These are phyloP conservation scores for Ramaria sp. DNA, from an alignment of 768 basidiomycete genomes.

Conservation along the genomic window DNA sequence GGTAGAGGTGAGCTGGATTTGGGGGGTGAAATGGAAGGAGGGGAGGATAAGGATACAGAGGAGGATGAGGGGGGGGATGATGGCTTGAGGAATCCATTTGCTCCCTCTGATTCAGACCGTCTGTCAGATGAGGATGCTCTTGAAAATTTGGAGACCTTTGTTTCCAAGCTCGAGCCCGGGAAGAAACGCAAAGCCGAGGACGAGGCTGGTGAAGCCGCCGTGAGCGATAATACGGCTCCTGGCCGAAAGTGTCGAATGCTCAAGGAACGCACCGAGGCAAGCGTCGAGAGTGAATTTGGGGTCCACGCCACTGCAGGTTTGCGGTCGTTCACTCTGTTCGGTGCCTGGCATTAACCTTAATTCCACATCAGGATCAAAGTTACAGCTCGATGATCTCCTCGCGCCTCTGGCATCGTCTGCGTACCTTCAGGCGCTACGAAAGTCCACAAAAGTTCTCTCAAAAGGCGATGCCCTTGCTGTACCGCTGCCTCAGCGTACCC, in stretches of 20 bases:
- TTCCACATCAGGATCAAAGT: constrained; percentile 34
- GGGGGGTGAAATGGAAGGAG: constrained; percentile 18
- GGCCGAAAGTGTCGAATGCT: constrained; percentile 51
- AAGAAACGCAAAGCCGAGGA: constrained; percentile 62
- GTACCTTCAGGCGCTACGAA: constrained; percentile 54
- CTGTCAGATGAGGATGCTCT: constrained; percentile 34
- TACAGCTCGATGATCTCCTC: constrained; percentile 66
- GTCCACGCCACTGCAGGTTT: constrained; percentile 36
- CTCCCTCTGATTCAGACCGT: constrained; percentile 34
- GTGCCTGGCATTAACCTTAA: background rate
- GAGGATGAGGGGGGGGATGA: constrained; percentile 24
- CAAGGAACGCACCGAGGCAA: constrained; percentile 66
- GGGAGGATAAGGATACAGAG: constrained; percentile 15
- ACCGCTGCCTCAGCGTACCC: constrained; percentile 75
- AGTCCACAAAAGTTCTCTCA: constrained; percentile 52
- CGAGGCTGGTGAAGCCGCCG: constrained; percentile 16
- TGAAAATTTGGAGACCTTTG: constrained; percentile 59
- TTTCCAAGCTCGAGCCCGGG: constrained; percentile 51
- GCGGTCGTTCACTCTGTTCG: constrained; percentile 2
- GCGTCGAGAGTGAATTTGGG: constrained; percentile 74
- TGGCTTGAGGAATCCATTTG: constrained; percentile 14
- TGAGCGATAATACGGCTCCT: constrained; percentile 15
- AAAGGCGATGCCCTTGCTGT: constrained; percentile 61
- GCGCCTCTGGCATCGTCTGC: constrained; percentile 55
- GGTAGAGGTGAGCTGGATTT: constrained; percentile 40